Evolutionary conservation across 495 filamentous ascomycete species (phyloP).

Genomic region (Physcia stellaris): DNA sequence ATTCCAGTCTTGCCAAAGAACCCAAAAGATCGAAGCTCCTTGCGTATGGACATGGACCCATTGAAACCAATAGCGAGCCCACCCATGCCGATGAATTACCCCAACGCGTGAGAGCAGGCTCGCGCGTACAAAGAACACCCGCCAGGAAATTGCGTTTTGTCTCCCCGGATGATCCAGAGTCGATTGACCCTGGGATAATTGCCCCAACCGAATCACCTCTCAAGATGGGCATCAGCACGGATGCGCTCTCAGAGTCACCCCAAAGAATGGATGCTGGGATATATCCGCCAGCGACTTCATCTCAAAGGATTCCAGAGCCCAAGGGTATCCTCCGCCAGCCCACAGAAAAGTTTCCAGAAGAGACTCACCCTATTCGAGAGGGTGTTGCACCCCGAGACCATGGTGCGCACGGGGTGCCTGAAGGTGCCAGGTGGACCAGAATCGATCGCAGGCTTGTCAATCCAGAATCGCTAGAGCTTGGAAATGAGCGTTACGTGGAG

Average conservation of each 20-base stretch:
- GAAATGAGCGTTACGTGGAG: constrained; percentile 70
- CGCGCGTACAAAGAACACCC: too few species aligned
- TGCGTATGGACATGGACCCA: too few species aligned
- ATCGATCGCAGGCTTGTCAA: constrained; percentile 74
- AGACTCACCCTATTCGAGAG: constrained; percentile 63
- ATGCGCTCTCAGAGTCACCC: background rate
- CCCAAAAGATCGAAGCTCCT: too few species aligned
- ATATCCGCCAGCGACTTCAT: background rate
- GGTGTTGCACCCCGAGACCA: constrained; percentile 79
- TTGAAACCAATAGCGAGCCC: too few species aligned
- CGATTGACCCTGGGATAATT: too few species aligned
- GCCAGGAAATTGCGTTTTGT: too few species aligned
- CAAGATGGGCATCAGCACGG: background rate
- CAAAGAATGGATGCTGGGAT: background rate
- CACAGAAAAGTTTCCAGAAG: constrained; percentile 63
- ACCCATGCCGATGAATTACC: too few species aligned
- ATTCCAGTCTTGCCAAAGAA: too few species aligned
- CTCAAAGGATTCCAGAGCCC: constrained; percentile 24
- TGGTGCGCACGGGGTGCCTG: constrained; percentile 56
- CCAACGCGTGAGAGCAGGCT: too few species aligned
- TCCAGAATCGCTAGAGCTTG: constrained; percentile 60
- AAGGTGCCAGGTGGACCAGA: constrained; percentile 78
- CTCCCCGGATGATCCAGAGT: too few species aligned
- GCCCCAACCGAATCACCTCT: background rate
- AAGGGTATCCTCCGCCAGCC: constrained; percentile 64